Percentiles rank a stretch among this genome's conserved stretches.
These are phyloP conservation scores for Cladosporium sp. DNA, from an alignment of 2,329 filamentous ascomycete genomes.

Conservation along the genomic window DNA sequence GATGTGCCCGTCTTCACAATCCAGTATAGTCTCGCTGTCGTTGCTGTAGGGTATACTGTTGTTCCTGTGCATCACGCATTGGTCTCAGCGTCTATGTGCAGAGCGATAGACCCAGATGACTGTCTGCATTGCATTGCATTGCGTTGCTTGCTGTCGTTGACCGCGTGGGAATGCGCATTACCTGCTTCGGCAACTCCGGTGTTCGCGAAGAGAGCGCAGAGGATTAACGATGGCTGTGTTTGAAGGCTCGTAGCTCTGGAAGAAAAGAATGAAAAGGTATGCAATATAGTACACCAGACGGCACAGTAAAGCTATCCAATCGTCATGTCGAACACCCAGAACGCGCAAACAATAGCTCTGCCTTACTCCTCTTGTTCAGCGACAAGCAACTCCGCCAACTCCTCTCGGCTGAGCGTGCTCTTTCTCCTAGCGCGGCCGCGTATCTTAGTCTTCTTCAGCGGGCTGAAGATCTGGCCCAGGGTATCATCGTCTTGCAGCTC, in stretches of 20 bases:
- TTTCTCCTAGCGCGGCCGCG: conserved; percentile 59
- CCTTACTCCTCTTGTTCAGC: conserved; percentile 11
- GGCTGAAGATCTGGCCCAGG: conserved; percentile 23
- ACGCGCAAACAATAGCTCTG: neutral
- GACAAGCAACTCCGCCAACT: conserved; percentile 58
- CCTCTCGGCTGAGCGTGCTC: conserved; percentile 72
- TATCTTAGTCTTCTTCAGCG: conserved; percentile 44
- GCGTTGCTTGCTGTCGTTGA: neutral
- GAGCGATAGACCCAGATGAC: conserved; percentile 1
- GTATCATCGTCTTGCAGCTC: conserved; percentile 49
- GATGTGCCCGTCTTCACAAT: too few relatives aligned
- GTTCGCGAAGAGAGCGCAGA: too few relatives aligned
- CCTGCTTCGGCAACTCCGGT: too few relatives aligned
- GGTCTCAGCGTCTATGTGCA: conserved; percentile 12
- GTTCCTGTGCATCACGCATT: conserved; percentile 2
- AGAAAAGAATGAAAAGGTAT: neutral
- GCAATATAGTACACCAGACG: neutral
- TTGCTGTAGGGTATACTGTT: too few relatives aligned
- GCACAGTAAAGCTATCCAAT: neutral
- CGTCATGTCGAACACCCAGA: too few relatives aligned
- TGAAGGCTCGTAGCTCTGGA: neutral
- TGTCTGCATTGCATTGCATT: conserved; percentile 2
- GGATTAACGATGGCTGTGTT: neutral
- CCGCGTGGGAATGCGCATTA: too few relatives aligned
- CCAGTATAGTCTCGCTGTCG: too few relatives aligned